phyloP scores from a whole-genome alignment of 768 basidiomycete genomes.

The Daedaleopsis sinensis region DNA sequence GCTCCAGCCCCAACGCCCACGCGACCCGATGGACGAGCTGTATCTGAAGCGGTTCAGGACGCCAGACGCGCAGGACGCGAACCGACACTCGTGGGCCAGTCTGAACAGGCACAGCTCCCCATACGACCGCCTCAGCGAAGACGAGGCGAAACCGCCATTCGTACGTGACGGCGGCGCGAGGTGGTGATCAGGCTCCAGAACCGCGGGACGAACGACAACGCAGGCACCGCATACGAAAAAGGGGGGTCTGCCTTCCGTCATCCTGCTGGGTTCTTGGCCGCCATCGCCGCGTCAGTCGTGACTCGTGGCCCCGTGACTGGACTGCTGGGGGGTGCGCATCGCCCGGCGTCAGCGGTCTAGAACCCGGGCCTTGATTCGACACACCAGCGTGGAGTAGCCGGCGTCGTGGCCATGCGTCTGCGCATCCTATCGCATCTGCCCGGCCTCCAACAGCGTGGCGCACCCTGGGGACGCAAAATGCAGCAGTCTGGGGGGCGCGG shows the following conservation, averaged over 20 bases:
- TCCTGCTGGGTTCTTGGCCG: neutral
- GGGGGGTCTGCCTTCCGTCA: constrained; percentile 10
- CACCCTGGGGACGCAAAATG: neutral
- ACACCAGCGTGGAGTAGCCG: neutral
- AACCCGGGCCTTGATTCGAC: neutral
- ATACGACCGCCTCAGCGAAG: constrained; percentile 14
- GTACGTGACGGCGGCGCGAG: constrained; percentile 13
- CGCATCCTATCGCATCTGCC: neutral
- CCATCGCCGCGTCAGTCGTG: neutral
- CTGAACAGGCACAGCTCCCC: constrained; percentile 2
- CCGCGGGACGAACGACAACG: too few relatives aligned
- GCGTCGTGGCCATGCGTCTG: neutral
- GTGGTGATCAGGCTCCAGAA: constrained; percentile 12
- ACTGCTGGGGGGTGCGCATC: neutral
- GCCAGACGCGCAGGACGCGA: constrained; percentile 16
- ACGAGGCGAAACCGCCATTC: constrained; percentile 21
- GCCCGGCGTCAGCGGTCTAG: constrained; percentile 12
- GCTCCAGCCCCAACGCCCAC: constrained; percentile 43
- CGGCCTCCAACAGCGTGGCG: neutral
- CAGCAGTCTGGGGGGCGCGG: neutral
- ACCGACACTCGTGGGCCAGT: constrained; percentile 12
- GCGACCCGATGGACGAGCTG: constrained; percentile 68
- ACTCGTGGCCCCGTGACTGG: constrained; percentile 8
- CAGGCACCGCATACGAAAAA: neutral
- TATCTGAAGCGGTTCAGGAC: constrained; percentile 55